Evolutionary conservation across 192 early-diverging fungal genomes (phyloP).

Genomic region (Thoreauomyces humboldtii): DNA sequence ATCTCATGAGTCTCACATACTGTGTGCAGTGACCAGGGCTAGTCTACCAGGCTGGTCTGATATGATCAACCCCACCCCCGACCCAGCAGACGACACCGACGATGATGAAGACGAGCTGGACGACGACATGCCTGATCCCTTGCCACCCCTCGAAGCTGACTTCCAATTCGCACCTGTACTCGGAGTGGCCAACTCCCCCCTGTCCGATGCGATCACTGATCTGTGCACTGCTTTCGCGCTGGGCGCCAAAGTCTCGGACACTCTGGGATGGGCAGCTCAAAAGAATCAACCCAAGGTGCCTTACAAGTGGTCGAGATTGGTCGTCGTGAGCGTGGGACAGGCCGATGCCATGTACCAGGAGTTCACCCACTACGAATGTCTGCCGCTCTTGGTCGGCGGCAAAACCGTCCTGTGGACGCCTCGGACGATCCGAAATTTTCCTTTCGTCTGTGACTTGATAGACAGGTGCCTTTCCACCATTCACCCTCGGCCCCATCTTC

Average conservation of each 20-base stretch:
- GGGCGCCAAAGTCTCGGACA: not conserved
- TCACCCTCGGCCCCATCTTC: not conserved
- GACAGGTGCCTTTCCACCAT: not conserved
- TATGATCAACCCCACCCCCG: not conserved
- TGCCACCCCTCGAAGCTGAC: too few relatives aligned
- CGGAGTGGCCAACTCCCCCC: not conserved
- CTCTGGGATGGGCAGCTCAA: not conserved
- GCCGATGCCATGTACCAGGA: conserved; percentile 5
- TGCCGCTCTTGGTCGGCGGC: not conserved
- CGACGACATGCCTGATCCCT: not conserved
- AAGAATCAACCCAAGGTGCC: too few relatives aligned
- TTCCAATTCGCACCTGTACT: too few relatives aligned
- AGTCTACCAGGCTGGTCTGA: not conserved
- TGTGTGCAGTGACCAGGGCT: not conserved
- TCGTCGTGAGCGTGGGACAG: conserved; percentile 1
- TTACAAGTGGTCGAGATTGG: not conserved
- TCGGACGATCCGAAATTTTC: too few relatives aligned
- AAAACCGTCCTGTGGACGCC: not conserved
- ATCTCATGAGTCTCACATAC: not conserved
- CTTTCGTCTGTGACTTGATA: not conserved
- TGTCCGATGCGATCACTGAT: not conserved
- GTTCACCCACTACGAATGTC: not conserved
- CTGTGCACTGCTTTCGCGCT: not conserved
- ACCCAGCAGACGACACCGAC: not conserved
- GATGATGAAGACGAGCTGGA: not conserved